A percentile compares a stretch with the other conserved stretches of the same genome.
Conservation (phyloP, 139 green algal species). For the Picochlorum sp. region DNA sequence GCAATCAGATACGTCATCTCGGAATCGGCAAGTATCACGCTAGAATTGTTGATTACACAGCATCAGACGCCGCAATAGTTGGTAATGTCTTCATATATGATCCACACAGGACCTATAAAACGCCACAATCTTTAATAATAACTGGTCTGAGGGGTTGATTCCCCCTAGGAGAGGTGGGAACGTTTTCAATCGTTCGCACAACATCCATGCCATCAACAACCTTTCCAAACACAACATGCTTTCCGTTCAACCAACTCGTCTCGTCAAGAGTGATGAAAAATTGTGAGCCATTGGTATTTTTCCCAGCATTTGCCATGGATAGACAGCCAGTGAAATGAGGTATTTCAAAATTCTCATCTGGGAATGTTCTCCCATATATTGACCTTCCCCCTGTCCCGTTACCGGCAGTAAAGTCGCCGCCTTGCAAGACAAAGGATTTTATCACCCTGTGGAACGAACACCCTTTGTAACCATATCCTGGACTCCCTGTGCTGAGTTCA, state of each 20-base stretch:
- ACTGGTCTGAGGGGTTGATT: slow-evolving; percentile 39
- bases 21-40: not conserved
- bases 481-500: slow-evolving; percentile 33
- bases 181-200: slow-evolving; percentile 44
- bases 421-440: slow-evolving; percentile 66
- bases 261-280: slow-evolving; percentile 45
- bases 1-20: too few relatives aligned
- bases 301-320: slow-evolving; percentile 45
- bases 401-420: not conserved
- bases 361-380: slow-evolving; percentile 41
- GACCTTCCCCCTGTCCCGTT: slow-evolving; percentile 25
- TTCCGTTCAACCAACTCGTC: slow-evolving; percentile 33
- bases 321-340: slow-evolving; percentile 31
- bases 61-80: too few relatives aligned
- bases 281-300: slow-evolving; percentile 41
- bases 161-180: slow-evolving; percentile 13
- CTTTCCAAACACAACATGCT: slow-evolving; percentile 65
- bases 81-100: not conserved
- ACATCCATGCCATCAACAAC: slow-evolving; percentile 61
- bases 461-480: slow-evolving; percentile 28
- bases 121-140: slow-evolving; percentile 42
- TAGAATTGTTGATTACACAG: not conserved
- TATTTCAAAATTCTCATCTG: slow-evolving; percentile 21
- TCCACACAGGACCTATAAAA: slow-evolving; percentile 20
- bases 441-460: slow-evolving; percentile 59